Evolutionary conservation across 1,139 yeast genomes (phyloP).

Genomic region (Yamadazyma membranifaciens): DNA sequence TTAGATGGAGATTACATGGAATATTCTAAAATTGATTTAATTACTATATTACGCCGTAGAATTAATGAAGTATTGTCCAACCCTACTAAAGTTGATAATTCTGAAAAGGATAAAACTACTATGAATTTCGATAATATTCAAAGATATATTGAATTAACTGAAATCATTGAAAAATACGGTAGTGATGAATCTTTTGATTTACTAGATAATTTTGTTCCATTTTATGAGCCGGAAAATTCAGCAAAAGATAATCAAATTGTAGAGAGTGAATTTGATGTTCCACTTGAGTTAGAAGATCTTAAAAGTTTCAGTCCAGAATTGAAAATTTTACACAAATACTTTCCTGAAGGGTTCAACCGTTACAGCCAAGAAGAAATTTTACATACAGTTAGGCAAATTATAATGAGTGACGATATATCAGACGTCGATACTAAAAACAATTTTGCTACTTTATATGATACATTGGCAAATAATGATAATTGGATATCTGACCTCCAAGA

Average conservation of each 20-base stretch:
- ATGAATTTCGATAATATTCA: conserved; percentile 6
- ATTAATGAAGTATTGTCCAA: conserved; percentile 20
- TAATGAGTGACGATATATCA: no score
- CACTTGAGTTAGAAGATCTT: conserved; percentile 23
- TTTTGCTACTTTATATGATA: no score
- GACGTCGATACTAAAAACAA: no score
- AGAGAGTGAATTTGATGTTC: conserved; percentile 11
- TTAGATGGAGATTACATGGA: no score
- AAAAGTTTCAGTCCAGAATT: conserved; percentile 12
- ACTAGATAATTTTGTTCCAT: neutral
- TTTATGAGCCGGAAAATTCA: no score
- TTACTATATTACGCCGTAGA: conserved; percentile 18
- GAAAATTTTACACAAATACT: no score
- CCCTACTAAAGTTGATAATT: neutral
- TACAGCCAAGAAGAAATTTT: neutral
- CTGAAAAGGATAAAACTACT: neutral
- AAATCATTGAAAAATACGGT: conserved; percentile 5
- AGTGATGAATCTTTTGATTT: neutral
- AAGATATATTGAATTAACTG: conserved; percentile 1
- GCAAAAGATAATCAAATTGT: neutral
- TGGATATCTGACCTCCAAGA: no score
- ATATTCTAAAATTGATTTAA: conserved; percentile 10
- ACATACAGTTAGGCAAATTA: no score
- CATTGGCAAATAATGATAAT: no score
- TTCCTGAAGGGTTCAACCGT: no score